Conservation (phyloP, 768 basidiomycete genomes). For the Kwoniella botswanensis region DNA sequence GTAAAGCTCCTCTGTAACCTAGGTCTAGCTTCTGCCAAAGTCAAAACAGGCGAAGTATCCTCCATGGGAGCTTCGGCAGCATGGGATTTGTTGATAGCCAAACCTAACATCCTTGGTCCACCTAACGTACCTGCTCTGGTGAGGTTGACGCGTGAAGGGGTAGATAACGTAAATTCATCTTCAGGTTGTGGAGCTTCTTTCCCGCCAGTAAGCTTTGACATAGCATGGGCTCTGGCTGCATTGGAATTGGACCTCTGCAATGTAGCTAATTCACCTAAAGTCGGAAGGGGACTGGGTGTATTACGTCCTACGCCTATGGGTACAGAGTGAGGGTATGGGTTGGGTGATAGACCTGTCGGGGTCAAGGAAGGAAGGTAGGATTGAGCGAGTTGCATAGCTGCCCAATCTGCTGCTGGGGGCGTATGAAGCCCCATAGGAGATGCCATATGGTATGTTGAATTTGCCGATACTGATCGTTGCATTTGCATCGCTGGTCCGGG, state of each 20-base stretch:
- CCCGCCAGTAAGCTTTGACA: slow-evolving; percentile 83
- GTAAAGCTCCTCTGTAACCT: slow-evolving; percentile 55
- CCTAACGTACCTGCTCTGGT: slow-evolving; percentile 51
- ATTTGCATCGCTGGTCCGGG: slow-evolving; percentile 17
- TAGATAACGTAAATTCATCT: slow-evolving; percentile 18
- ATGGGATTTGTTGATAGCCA: slow-evolving; percentile 6
- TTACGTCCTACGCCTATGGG: slow-evolving; percentile 59
- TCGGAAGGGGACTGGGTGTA: slow-evolving; percentile 70
- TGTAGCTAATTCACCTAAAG: slow-evolving; percentile 74
- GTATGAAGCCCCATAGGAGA: slow-evolving; percentile 25
- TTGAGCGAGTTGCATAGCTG: slow-evolving; percentile 47
- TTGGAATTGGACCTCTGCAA: slow-evolving; percentile 89
- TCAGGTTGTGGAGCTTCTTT: slow-evolving; percentile 62
- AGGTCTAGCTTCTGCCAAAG: slow-evolving; percentile 31
- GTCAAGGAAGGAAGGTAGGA: slow-evolving; percentile 47
- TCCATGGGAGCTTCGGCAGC: slow-evolving; percentile 1
- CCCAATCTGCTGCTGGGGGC: slow-evolving; percentile 38
- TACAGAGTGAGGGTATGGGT: slow-evolving; percentile 21
- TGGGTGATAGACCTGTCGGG: slow-evolving; percentile 30
- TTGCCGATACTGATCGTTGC: slow-evolving; percentile 41
- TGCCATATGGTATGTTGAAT: slow-evolving; percentile 36
- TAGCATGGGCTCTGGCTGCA: slow-evolving; percentile 75
- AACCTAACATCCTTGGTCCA: slow-evolving; percentile 26
- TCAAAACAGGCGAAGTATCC: neutral
- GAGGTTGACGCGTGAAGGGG: slow-evolving; percentile 26